phyloP scores from a whole-genome alignment of 345 rosid genomes.

The Moricandia moricandioides region DNA sequence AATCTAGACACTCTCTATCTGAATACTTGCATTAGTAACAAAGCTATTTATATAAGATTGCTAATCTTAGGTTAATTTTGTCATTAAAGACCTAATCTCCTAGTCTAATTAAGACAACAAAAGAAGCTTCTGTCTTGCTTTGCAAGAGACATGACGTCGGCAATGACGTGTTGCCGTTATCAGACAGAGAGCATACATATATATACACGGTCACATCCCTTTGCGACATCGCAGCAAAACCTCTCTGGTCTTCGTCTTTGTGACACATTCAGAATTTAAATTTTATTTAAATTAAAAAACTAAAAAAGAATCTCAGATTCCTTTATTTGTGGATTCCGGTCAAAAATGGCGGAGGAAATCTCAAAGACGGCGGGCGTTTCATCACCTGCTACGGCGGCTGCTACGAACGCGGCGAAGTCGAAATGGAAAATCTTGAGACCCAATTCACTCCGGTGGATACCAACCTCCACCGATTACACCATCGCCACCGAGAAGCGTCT shows the following conservation, averaged over 20 bases:
- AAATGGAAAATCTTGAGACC: slow-evolving; percentile 74
- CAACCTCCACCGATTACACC: slow-evolving; percentile 84
- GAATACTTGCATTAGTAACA: background rate
- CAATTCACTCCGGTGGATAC: slow-evolving; percentile 91
- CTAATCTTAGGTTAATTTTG: background rate
- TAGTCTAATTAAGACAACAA: background rate
- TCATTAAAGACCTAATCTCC: background rate
- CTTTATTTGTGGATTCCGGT: slow-evolving; percentile 26
- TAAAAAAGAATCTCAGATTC: background rate
- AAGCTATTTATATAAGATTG: background rate
- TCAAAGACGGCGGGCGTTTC: slow-evolving; percentile 40
- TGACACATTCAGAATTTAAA: background rate
- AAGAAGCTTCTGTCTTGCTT: slow-evolving; percentile 8
- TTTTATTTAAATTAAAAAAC: background rate
- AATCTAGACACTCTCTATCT: background rate
- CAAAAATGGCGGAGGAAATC: slow-evolving; percentile 70
- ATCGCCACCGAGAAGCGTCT: slow-evolving; percentile 96
- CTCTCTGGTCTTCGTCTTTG: background rate
- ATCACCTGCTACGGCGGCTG: slow-evolving; percentile 40
- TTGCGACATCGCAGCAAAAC: slow-evolving; percentile 19
- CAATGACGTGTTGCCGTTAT: slow-evolving; percentile 14
- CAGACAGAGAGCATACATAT: background rate
- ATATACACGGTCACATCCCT: background rate
- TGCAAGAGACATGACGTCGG: slow-evolving; percentile 16
- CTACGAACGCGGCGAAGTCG: slow-evolving; percentile 42